Conservation (phyloP, 257 asterid species). For the Lithospermum erythrorhizon region DNA sequence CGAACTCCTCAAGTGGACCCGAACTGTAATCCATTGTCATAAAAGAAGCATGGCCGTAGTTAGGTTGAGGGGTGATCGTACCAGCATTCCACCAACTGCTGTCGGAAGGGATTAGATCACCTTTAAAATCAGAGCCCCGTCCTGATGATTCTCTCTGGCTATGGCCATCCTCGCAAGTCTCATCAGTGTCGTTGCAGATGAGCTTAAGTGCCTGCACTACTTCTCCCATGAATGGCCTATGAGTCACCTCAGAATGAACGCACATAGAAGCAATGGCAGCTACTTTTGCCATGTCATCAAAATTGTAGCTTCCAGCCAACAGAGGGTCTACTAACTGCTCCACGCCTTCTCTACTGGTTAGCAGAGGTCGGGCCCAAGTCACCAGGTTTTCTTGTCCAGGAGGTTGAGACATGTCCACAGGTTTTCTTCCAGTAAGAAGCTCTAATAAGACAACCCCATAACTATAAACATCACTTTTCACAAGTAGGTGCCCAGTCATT, state of each 20-base stretch:
- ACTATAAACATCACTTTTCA: constrained; percentile 89
- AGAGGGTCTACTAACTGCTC: constrained; percentile 75
- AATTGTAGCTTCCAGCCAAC: constrained; percentile 61
- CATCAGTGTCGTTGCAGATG: constrained; percentile 68
- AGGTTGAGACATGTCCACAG: constrained; percentile 92
- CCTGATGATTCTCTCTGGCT: constrained; percentile 75
- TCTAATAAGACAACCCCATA: constrained; percentile 88
- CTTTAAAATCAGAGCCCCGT: constrained; percentile 70
- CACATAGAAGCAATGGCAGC: constrained; percentile 96
- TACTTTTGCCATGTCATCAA: constrained; percentile 93
- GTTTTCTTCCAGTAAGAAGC: constrained; percentile 79
- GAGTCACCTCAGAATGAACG: constrained; percentile 90
- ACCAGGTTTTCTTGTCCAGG: constrained; percentile 93
- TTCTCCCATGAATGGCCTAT: constrained; percentile 95
- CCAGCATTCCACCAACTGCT: constrained; percentile 98
- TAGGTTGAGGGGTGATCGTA: constrained; percentile 50
- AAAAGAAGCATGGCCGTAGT: constrained; percentile 59
- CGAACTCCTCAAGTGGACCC: constrained; percentile 67
- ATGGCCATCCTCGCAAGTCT: constrained; percentile 62
- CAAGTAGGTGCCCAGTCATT: constrained; percentile 91
- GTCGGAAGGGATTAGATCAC: constrained; percentile 60
- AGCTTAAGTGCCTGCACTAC: constrained; percentile 96
- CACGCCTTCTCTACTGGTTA: constrained; percentile 77
- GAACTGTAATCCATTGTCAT: constrained; percentile 95
- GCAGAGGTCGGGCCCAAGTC: constrained; percentile 89